These are phyloP conservation scores for Apiospora hydei DNA, from an alignment of 2,329 filamentous ascomycete genomes.

Conservation along the genomic window DNA sequence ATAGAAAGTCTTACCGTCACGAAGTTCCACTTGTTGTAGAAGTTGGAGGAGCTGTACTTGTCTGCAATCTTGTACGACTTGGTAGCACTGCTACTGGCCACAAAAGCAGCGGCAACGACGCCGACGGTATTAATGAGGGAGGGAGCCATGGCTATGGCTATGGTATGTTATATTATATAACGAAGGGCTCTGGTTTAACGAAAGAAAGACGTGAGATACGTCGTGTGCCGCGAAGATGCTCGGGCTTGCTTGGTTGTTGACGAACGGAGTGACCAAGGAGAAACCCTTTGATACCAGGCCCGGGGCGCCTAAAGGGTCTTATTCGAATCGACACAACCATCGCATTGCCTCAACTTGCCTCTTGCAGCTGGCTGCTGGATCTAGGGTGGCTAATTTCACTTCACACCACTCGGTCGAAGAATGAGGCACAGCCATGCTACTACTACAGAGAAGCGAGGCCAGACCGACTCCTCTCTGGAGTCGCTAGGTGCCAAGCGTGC, in stretches of 20 bases:
- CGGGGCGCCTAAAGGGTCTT: constrained; percentile 1
- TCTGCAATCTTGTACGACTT: constrained; percentile 49
- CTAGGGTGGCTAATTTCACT: not conserved
- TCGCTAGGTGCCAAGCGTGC: not conserved
- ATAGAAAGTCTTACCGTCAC: constrained; percentile 41
- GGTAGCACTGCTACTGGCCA: constrained; percentile 42
- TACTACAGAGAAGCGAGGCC: not conserved
- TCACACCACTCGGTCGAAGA: not conserved
- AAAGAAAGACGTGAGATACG: constrained; percentile 55
- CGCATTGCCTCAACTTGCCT: not conserved
- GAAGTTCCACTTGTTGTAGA: constrained; percentile 57
- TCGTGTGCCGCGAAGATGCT: constrained; percentile 49
- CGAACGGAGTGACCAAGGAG: constrained; percentile 22
- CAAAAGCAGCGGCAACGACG: constrained; percentile 47
- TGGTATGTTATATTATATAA: constrained; percentile 39
- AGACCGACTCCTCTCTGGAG: not conserved
- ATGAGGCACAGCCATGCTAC: not conserved
- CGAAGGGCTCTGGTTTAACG: constrained; percentile 40
- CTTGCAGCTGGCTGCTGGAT: not conserved
- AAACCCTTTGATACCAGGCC: not conserved
- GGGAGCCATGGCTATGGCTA: constrained; percentile 47
- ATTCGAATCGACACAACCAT: constrained; percentile 2
- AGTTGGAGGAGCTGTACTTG: constrained; percentile 51
- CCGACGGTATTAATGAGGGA: constrained; percentile 48
- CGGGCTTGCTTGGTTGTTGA: constrained; percentile 39